Base-by-base conservation (phyloP, 1,284 basidiomycete species). In the Rhodotorula sp. region DNA sequence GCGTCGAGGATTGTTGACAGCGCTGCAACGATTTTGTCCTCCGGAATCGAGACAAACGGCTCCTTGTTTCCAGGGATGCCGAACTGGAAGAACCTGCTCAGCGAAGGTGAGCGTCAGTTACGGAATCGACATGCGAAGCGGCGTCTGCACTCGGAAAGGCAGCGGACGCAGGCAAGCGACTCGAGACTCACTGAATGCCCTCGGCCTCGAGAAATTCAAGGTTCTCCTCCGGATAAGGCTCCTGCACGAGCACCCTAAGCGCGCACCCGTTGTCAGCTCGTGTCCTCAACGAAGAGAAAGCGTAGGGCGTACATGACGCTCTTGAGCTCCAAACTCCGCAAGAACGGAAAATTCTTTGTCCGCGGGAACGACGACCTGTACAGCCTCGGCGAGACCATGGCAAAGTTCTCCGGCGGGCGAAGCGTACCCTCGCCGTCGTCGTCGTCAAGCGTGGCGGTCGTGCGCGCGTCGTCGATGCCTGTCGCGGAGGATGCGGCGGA, bases 1-100 rank as follows among this genome's bases (percentile, higher is more conserved):
- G 77, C 76, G 76, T 87, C 85, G n/a, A 86, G 78, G 32, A 86
- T 83, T 6, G 84, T 83, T n/a, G 82, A 80, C 36, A 87, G 81
- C 0, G 85, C 86, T 1, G 83, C 82, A 37, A 83, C 82, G 71
- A 87, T 85, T 66, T 85, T 85, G 72, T 85, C 84, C 59, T 85
- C 84, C 7, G 85, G 85, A 55, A 86, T 84, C 66, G 83, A 83
- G 64, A 83, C 83, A 75, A 83, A 83, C 2, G 83, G 83, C 79
- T 84, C 83, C 79, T 85, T 87, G 81, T 86, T 86, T 2, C 85
- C 85, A 3, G 86, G 85, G 32, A 87, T 86, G 41, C 84, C 84
- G 74, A 85, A 86, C 81, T 86, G 85, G 70, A 82, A 81, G 58
- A 83, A 82, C 37, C 82, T 83, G 74, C 32, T 36, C 5, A 15